A percentile compares a stretch with the other conserved stretches of the same genome.
These are phyloP conservation scores for Leccinum fibrillosum DNA, from an alignment of 768 basidiomycete genomes.

Conservation along the genomic window DNA sequence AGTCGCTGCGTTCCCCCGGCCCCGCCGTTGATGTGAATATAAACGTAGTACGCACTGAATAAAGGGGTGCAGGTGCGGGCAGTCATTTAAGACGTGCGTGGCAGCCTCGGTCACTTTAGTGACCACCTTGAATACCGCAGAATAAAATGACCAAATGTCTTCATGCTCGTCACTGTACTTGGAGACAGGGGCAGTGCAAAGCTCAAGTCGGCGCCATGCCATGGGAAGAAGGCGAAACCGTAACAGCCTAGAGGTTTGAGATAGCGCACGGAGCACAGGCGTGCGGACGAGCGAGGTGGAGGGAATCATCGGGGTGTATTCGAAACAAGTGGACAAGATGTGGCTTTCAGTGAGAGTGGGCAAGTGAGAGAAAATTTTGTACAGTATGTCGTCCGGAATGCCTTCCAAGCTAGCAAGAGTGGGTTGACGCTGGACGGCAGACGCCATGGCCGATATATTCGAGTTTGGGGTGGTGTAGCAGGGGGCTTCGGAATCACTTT, in stretches of 20 bases:
- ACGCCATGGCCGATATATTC: neutral
- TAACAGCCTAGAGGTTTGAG: constrained; percentile 5
- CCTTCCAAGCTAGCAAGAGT: constrained; percentile 1
- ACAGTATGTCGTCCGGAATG: constrained; percentile 12
- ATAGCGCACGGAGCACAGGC: constrained; percentile 4
- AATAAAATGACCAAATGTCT: neutral
- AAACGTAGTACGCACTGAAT: constrained; percentile 1
- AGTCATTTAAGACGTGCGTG: neutral
- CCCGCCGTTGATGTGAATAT: neutral
- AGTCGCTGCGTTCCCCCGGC: neutral
- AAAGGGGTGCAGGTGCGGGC: constrained; percentile 1
- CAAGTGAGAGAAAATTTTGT: constrained; percentile 9
- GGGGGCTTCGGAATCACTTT: too few relatives aligned
- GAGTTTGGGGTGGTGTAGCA: neutral
- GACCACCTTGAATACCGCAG: neutral
- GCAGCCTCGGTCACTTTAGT: neutral
- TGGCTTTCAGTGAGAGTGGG: constrained; percentile 1
- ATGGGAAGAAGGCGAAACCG: constrained; percentile 11
- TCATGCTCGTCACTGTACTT: neutral
- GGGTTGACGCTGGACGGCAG: neutral
- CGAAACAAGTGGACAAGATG: neutral
- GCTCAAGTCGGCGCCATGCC: constrained; percentile 10
- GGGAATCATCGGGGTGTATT: neutral
- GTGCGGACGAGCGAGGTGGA: neutral
- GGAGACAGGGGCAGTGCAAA: constrained; percentile 1